Conservation (phyloP, 148 eudicot species). For the Fallopia convolvulus region DNA sequence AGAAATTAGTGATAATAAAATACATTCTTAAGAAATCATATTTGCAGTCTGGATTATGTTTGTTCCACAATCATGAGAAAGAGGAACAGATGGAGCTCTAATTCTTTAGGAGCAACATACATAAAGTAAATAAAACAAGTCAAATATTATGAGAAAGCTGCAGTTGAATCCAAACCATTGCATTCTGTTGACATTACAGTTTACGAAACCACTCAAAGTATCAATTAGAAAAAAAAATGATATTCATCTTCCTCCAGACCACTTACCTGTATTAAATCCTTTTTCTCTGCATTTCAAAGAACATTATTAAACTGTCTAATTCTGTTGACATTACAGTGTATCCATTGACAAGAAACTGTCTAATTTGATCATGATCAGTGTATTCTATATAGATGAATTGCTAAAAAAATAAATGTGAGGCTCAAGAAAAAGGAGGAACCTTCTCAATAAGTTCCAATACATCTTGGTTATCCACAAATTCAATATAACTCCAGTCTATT, state of each 20-base stretch:
- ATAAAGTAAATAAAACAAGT: background rate
- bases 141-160: background rate
- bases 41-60: background rate
- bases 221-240: background rate
- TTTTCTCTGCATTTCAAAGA: background rate
- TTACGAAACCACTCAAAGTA: background rate
- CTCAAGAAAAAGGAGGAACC: slow-evolving; percentile 26
- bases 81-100: background rate
- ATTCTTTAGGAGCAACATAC: background rate
- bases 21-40: background rate
- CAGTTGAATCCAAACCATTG: background rate
- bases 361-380: background rate
- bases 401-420: background rate
- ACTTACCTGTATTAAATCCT: background rate
- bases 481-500: slow-evolving; percentile 93
- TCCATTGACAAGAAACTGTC: background rate
- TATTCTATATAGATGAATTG: background rate
- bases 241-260: background rate
- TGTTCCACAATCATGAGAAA: background rate
- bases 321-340: background rate
- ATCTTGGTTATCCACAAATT: slow-evolving; percentile 92
- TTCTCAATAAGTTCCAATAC: slow-evolving; percentile 93
- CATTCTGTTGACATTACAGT: background rate
- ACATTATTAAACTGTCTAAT: background rate
- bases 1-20: slow-evolving; percentile 1